A percentile compares a stretch with the other conserved stretches of the same genome.
Evolutionary conservation across 805 yeast genomes (phyloP).

Genomic region (Candida sithepensis): DNA sequence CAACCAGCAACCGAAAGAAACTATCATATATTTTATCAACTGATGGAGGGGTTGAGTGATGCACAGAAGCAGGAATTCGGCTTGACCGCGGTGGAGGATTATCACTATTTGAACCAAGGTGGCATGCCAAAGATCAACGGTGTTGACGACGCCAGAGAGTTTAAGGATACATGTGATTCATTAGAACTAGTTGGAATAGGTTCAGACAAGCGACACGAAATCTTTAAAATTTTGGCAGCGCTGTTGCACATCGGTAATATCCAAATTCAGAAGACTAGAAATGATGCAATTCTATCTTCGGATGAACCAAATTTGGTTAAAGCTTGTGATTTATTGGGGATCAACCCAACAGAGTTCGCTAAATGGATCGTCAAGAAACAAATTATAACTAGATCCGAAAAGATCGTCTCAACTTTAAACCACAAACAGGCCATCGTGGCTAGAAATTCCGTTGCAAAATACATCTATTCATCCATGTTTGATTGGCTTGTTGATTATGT

Average conservation of each 20-base stretch:
- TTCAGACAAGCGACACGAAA: slow-evolving; percentile 52
- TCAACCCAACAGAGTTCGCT: slow-evolving; percentile 68
- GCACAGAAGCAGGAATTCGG: slow-evolving; percentile 55
- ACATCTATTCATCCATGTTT: slow-evolving; percentile 84
- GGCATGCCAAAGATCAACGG: slow-evolving; percentile 67
- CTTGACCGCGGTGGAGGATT: slow-evolving; percentile 64
- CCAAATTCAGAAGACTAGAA: slow-evolving; percentile 77
- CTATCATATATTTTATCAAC: slow-evolving; percentile 91
- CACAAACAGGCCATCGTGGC: slow-evolving; percentile 85
- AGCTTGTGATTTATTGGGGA: slow-evolving; percentile 81
- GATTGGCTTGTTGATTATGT: slow-evolving; percentile 92
- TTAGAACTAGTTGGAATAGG: slow-evolving; percentile 74
- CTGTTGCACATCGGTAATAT: slow-evolving; percentile 91
- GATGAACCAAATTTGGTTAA: slow-evolving; percentile 83
- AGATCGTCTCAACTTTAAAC: slow-evolving; percentile 78
- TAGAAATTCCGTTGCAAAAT: slow-evolving; percentile 95
- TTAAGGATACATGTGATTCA: slow-evolving; percentile 70
- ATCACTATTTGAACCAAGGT: slow-evolving; percentile 84
- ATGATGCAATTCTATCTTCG: slow-evolving; percentile 72
- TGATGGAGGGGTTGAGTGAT: slow-evolving; percentile 66
- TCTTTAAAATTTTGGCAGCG: slow-evolving; percentile 82
- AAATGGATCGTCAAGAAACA: slow-evolving; percentile 94
- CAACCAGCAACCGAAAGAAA: slow-evolving; percentile 91
- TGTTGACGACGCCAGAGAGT: slow-evolving; percentile 81
- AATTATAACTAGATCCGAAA: slow-evolving; percentile 88